Evolutionary conservation across 148 eudicot genomes (phyloP).

Genomic region (Suaeda aralocaspica): DNA sequence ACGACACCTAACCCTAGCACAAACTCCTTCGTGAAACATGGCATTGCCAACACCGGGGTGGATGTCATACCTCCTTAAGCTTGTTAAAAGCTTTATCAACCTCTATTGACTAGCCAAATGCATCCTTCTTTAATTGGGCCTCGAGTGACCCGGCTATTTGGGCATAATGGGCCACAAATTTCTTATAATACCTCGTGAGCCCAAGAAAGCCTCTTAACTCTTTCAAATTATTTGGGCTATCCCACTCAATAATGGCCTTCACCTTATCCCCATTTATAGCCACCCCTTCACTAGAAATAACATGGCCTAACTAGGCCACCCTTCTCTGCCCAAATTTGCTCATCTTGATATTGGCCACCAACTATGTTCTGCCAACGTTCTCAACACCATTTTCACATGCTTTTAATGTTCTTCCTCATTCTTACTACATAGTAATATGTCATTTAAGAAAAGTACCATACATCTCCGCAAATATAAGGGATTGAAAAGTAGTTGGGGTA

Average conservation of each 20-base stretch:
- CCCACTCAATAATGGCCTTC: background rate
- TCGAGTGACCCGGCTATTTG: background rate
- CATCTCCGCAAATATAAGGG: background rate
- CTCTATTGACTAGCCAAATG: background rate
- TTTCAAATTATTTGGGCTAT: background rate
- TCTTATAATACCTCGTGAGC: background rate
- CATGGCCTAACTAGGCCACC: background rate
- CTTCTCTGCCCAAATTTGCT: background rate
- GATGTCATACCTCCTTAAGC: background rate
- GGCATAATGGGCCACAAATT: background rate
- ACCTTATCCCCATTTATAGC: background rate
- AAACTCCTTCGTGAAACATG: background rate
- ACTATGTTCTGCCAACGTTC: background rate
- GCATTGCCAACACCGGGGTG: background rate
- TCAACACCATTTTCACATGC: background rate
- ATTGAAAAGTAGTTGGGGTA: background rate
- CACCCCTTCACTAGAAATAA: background rate
- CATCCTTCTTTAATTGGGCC: background rate
- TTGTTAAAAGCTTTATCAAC: background rate
- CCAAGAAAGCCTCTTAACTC: background rate
- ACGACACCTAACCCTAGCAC: background rate
- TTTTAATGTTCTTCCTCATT: background rate
- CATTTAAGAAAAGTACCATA: background rate
- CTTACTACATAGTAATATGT: background rate
- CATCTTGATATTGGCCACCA: background rate